Percentiles rank a stretch among this genome's conserved stretches.
Evolutionary conservation across 2,329 filamentous ascomycete species (phyloP).

Genomic region (Helotiales sp.): DNA sequence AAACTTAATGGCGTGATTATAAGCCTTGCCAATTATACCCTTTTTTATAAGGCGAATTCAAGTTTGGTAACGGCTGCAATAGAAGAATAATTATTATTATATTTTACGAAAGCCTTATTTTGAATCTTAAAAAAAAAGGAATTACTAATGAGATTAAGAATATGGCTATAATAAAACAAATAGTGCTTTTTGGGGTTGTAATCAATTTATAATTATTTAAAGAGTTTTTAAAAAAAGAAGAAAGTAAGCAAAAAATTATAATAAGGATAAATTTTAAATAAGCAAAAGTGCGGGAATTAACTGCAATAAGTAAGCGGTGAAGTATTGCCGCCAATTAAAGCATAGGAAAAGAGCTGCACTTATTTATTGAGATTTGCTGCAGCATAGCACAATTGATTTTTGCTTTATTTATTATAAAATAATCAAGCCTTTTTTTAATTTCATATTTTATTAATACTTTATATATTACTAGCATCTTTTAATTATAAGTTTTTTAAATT

Average conservation of each 20-base stretch:
- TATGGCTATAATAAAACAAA: background rate
- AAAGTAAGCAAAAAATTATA: background rate
- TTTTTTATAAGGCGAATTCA: no score
- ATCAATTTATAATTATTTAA: background rate
- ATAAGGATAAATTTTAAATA: background rate
- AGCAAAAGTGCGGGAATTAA: background rate
- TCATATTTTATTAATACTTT: background rate
- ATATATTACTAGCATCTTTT: background rate
- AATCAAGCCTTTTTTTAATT: background rate
- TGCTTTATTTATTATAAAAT: background rate
- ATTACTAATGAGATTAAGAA: background rate
- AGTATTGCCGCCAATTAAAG: background rate
- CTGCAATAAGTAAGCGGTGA: background rate
- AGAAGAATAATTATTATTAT: no score
- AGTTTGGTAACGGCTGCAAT: no score
- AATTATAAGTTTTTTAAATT: background rate
- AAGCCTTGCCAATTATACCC: no score
- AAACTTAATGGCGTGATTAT: no score
- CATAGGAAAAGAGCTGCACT: background rate
- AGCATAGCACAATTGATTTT: background rate
- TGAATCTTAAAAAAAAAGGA: no score
- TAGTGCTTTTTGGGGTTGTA: background rate
- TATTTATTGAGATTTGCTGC: background rate
- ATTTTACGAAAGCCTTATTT: no score
- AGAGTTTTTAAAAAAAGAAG: background rate